Conservation (phyloP, 2,329 filamentous ascomycete genomes). For the Penicillium sp. region DNA sequence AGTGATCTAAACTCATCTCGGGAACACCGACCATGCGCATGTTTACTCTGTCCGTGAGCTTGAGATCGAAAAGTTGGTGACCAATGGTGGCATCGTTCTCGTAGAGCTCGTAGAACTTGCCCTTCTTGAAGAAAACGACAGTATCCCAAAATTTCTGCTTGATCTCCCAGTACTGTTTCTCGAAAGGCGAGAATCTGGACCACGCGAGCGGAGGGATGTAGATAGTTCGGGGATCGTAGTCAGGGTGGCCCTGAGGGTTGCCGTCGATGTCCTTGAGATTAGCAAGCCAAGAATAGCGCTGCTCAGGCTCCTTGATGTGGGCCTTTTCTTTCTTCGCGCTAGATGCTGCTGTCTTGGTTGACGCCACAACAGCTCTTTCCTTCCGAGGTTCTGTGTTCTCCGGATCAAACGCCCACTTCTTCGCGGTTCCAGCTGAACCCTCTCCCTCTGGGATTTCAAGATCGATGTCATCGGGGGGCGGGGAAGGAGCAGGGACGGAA, state of each 20-base stretch:
- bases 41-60: slow-evolving; percentile 95
- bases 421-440: slow-evolving; percentile 64
- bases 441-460: slow-evolving; percentile 55
- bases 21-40: slow-evolving; percentile 99
- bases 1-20: slow-evolving; percentile 90
- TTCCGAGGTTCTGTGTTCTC: slow-evolving; percentile 53
- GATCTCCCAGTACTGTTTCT: slow-evolving; percentile 99
- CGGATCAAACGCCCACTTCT: slow-evolving; percentile 76
- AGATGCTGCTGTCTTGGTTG: slow-evolving; percentile 30
- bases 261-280: slow-evolving; percentile 81
- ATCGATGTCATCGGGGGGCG: slow-evolving; percentile 54
- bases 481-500: slow-evolving; percentile 48
- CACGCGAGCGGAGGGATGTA: slow-evolving; percentile 81
- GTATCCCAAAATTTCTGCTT: slow-evolving; percentile 98
- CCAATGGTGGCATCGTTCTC: slow-evolving; percentile 97
- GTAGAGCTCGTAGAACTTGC: slow-evolving; percentile 98
- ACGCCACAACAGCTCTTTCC: slow-evolving; percentile 41
- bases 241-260: slow-evolving; percentile 72
- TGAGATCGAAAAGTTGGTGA: slow-evolving; percentile 94
- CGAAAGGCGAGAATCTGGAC: slow-evolving; percentile 84
- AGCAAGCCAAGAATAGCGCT: slow-evolving; percentile 87
- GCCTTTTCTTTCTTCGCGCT: slow-evolving; percentile 61
- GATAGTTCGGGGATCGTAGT: slow-evolving; percentile 88
- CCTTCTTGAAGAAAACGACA: slow-evolving; percentile 99
- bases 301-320: slow-evolving; percentile 75